These are phyloP conservation scores for Paramecium bursaria DNA, from an alignment of 73 alveolate genomes.

Conservation along the genomic window DNA sequence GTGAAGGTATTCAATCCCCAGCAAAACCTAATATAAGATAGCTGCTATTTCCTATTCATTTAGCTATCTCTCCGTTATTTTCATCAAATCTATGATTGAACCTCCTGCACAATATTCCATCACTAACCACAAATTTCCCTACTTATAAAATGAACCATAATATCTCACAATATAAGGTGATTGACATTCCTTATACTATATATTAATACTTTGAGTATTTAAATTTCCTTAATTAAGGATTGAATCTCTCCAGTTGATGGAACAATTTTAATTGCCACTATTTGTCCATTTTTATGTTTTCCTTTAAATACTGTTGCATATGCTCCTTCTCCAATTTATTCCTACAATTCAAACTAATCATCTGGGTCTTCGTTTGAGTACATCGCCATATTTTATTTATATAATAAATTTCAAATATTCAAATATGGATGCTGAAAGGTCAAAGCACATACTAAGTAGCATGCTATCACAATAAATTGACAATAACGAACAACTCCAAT, in stretches of 20 bases:
- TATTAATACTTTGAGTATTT: slow-evolving; percentile 77
- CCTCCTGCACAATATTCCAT: slow-evolving; percentile 98
- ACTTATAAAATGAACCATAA: slow-evolving; percentile 91
- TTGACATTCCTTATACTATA: slow-evolving; percentile 79
- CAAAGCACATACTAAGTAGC: slow-evolving; percentile 45
- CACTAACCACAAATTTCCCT: slow-evolving; percentile 94
- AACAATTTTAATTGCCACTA: slow-evolving; percentile 88
- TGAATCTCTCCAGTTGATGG: slow-evolving; percentile 78
- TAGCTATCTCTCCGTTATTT: slow-evolving; percentile 88
- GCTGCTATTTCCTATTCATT: slow-evolving; percentile 95
- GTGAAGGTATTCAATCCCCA: slow-evolving; percentile 96
- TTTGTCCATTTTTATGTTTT: slow-evolving; percentile 79
- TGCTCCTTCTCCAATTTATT: slow-evolving; percentile 88
- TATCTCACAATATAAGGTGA: slow-evolving; percentile 91
- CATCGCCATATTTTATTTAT: too few relatives aligned
- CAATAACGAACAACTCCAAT: slow-evolving; percentile 18
- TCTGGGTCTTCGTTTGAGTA: slow-evolving; percentile 81
- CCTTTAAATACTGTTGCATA: slow-evolving; percentile 87
- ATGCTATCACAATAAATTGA: slow-evolving; percentile 14
- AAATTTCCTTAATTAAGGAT: slow-evolving; percentile 87
- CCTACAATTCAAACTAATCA: slow-evolving; percentile 76
- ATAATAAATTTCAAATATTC: neutral
- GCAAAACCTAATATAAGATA: slow-evolving; percentile 86
- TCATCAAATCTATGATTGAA: slow-evolving; percentile 91
- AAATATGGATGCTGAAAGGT: slow-evolving; percentile 47